A percentile compares a stretch with the other conserved stretches of the same genome.
Evolutionary conservation across 495 filamentous ascomycete species (phyloP).

Genomic region (Paragyromitra xinjiangensis): DNA sequence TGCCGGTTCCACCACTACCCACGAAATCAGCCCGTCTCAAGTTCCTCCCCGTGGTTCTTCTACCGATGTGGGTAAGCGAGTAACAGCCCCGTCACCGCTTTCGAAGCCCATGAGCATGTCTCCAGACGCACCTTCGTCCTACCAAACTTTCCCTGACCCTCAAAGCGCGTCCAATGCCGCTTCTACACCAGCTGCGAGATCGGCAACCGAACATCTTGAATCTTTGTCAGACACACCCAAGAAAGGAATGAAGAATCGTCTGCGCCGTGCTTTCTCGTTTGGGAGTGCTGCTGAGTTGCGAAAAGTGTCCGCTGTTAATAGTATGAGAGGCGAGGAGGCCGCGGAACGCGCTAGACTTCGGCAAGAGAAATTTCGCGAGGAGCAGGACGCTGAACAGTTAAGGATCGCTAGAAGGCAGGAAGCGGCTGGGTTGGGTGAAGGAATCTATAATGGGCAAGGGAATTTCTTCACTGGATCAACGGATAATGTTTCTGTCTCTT

Average conservation of each 20-base stretch:
- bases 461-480: conserved; percentile 89
- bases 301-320: conserved; percentile 75
- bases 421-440: conserved; percentile 86
- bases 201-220: conserved; percentile 80
- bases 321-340: conserved; percentile 65
- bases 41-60: conserved; percentile 75
- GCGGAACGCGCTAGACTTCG: conserved; percentile 71
- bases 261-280: conserved; percentile 95
- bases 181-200: conserved; percentile 62
- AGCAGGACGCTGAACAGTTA: conserved; percentile 84
- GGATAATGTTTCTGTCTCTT: conserved; percentile 96
- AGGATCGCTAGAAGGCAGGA: conserved; percentile 91
- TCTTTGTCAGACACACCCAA: conserved; percentile 75
- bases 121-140: conserved; percentile 59
- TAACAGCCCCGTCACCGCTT: conserved; percentile 81
- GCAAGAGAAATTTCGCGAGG: conserved; percentile 74
- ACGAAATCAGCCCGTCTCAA: conserved; percentile 69
- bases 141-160: conserved; percentile 50
- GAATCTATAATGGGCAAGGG: conserved; percentile 89
- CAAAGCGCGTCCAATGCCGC: conserved; percentile 35
- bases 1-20: conserved; percentile 53
- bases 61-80: conserved; percentile 74
- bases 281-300: conserved; percentile 93
- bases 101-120: conserved; percentile 80
- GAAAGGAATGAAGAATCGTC: conserved; percentile 81